A percentile compares a stretch with the other conserved stretches of the same genome.
These are phyloP conservation scores for Trichosporon sp. DNA, from an alignment of 1,284 basidiomycete genomes.

Conservation along the genomic window DNA sequence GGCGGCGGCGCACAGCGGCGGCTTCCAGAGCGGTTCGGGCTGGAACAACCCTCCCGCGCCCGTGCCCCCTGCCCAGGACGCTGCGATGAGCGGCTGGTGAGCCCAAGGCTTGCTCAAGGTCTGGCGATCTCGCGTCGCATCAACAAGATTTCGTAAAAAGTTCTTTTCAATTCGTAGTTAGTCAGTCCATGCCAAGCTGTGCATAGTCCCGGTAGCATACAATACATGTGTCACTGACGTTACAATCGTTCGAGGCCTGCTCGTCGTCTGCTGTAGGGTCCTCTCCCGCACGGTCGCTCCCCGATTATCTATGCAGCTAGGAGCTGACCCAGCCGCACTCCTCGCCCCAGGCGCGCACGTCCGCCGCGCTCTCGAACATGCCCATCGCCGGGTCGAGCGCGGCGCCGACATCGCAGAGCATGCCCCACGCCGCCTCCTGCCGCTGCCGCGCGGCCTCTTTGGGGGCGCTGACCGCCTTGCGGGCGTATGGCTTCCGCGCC, in stretches of 20 bases:
- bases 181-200: not conserved
- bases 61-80: not conserved
- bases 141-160: not conserved
- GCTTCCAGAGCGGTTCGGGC: not conserved
- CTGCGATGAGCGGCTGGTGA: not conserved
- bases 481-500: conserved; percentile 27
- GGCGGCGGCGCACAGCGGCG: not conserved
- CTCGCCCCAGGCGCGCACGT: not conserved
- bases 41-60: not conserved
- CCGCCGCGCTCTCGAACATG: not conserved
- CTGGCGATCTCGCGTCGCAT: not conserved
- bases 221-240: not conserved
- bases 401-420: conserved; percentile 14
- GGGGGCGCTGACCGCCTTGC: conserved; percentile 3
- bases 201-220: not conserved
- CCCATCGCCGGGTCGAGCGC: not conserved
- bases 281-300: not conserved
- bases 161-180: not conserved
- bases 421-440: conserved; percentile 13
- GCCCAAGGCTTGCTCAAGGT: not conserved
- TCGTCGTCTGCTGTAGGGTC: not conserved
- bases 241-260: not conserved
- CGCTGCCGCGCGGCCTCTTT: conserved; percentile 8
- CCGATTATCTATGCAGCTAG: not conserved
- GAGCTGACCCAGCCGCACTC: not conserved